These are phyloP conservation scores for Leptomonas pyrrhocoris DNA, from an alignment of 208 protist species.

Conservation along the genomic window DNA sequence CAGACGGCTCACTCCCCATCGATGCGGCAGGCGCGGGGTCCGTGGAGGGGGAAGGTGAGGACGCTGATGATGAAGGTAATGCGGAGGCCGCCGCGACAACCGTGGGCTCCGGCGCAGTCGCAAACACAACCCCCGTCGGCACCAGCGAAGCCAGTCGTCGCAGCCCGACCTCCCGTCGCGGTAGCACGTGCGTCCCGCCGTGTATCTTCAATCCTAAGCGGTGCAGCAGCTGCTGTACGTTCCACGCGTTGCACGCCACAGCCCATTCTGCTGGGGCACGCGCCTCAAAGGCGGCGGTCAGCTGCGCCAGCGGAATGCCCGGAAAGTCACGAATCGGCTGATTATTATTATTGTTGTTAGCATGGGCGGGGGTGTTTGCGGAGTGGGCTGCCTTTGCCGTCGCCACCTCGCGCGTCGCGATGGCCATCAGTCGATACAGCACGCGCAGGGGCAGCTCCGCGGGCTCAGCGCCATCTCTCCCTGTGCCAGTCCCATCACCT, in stretches of 20 bases:
- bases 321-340: too few species aligned
- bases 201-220: conserved; percentile 75
- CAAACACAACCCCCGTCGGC: conserved; percentile 21
- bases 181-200: conserved; percentile 35
- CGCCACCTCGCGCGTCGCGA: conserved; percentile 41
- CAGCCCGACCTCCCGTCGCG: conserved; percentile 62
- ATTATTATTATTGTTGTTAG: too few species aligned
- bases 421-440: conserved; percentile 51
- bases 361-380: too few species aligned
- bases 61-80: neutral
- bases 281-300: conserved; percentile 44
- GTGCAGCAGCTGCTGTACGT: conserved; percentile 83
- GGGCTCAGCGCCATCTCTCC: neutral
- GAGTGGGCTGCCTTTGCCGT: conserved; percentile 6
- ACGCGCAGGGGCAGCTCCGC: conserved; percentile 44
- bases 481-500: neutral
- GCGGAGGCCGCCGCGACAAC: neutral
- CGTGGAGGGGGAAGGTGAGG: neutral
- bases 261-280: conserved; percentile 61
- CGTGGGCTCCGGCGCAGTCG: conserved; percentile 11
- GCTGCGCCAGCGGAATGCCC: conserved; percentile 36
- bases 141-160: conserved; percentile 18
- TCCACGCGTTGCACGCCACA: conserved; percentile 73
- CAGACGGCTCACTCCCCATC: neutral
- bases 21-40: neutral